phyloP scores from a whole-genome alignment of 768 basidiomycete genomes.

The Lanmaoa rubissima region DNA sequence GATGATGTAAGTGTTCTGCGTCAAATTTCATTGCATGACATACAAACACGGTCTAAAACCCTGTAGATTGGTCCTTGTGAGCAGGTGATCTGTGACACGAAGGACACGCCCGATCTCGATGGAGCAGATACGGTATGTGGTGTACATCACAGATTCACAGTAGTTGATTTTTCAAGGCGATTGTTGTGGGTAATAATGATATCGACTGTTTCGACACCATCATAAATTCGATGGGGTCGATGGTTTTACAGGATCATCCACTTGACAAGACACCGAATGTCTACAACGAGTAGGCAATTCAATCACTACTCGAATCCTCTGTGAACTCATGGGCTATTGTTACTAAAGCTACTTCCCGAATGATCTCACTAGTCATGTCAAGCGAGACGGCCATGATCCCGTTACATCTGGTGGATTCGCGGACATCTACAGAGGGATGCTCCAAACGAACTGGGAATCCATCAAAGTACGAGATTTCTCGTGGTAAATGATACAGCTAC shows the following conservation, averaged over 20 bases:
- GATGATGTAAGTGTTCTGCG: conserved; percentile 4
- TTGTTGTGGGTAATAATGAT: not conserved
- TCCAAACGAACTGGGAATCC: conserved; percentile 5
- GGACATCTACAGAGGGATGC: conserved; percentile 16
- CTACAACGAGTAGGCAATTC: not conserved
- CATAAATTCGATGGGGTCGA: not conserved
- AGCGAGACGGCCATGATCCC: conserved; percentile 11
- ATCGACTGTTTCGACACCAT: no score
- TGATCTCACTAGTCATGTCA: conserved; percentile 8
- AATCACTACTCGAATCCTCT: conserved; percentile 3
- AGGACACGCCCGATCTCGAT: not conserved
- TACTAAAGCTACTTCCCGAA: not conserved
- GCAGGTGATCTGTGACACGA: not conserved
- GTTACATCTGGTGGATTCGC: conserved; percentile 16
- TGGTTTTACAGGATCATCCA: not conserved
- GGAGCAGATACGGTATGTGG: not conserved
- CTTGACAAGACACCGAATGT: not conserved
- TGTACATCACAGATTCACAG: not conserved
- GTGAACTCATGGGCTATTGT: not conserved
- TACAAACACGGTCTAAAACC: not conserved
- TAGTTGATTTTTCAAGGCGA: not conserved
- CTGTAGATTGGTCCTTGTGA: not conserved
- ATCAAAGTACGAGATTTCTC: not conserved
- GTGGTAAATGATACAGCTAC: not conserved
- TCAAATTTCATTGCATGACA: no score